phyloP scores from a whole-genome alignment of 2,329 filamentous ascomycete species.

The Fusarium sp. region DNA sequence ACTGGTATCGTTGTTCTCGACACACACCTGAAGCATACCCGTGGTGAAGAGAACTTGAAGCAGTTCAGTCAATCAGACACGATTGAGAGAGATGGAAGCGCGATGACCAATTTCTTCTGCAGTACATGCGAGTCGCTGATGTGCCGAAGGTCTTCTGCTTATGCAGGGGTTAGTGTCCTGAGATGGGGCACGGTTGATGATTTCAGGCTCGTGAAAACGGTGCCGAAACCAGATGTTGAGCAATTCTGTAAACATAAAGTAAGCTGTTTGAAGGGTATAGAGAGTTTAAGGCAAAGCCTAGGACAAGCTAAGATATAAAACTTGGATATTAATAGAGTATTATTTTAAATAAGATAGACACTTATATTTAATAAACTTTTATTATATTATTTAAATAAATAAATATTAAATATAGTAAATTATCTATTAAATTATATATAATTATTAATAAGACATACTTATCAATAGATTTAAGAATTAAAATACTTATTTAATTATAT shows the following conservation, averaged over 20 bases:
- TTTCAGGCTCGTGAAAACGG: background rate
- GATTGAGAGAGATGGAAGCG: conserved; percentile 41
- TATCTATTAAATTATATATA: too few species aligned
- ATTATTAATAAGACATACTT: too few species aligned
- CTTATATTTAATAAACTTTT: too few species aligned
- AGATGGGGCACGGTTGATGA: background rate
- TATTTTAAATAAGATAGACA: too few species aligned
- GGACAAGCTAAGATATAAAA: too few species aligned
- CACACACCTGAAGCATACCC: conserved; percentile 56
- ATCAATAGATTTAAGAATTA: too few species aligned
- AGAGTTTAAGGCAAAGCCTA: background rate
- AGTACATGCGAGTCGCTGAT: background rate
- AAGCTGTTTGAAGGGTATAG: background rate
- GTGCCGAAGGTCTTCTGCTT: background rate
- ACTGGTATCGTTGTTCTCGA: conserved; percentile 65
- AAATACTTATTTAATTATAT: too few species aligned
- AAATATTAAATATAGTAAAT: too few species aligned
- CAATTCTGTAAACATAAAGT: background rate
- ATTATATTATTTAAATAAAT: too few species aligned
- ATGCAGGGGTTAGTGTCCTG: background rate
- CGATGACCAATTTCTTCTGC: background rate
- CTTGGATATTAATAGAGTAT: too few species aligned
- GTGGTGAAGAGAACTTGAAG: conserved; percentile 62
- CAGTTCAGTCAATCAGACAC: conserved; percentile 58
- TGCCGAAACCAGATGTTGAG: background rate